Base-by-base conservation (phyloP, 1,139 yeast species). In the Debaryomyces subglobosus region DNA sequence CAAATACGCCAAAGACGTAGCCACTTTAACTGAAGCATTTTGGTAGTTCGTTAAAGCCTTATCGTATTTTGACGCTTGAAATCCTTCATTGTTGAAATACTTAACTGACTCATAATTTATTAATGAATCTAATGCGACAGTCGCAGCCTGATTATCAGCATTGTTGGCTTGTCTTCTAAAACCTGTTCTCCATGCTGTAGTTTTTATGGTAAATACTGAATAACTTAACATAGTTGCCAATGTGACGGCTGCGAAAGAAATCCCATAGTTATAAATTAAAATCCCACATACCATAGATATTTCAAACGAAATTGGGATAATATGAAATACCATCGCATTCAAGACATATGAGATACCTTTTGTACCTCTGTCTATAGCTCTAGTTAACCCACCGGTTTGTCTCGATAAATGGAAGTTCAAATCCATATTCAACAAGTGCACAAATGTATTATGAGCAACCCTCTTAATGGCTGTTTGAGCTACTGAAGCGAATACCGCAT, bases 351-450 rank as follows among this genome's bases (percentile, higher is more conserved):
- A 86, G 46, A 94, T 94, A 69, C 99, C 99, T 59, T 94, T 94
- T 1, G 98, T 94, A 64, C 99, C 99, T 58, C 99, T 77, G 62
- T 94, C 99, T 60, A 94, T 94, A 1, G 99, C 98, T 53, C 99
- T 76, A 0, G 97, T 94, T 41, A 94, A 71, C 0, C 97, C 98
- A 56, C 99, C 99, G 0, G 99, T 95, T 65, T 95, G 98, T 58
- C 92, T 78, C 7, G 95, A 79, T 45, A 94, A 70, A 67, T 94
- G 99, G 78, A 94, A 94, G 16, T 91, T 89, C 45, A 92, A 72
- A 68, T 94, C 99, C 69, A 94, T 78, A 57, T 84, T 84, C 64
- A 94, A 77, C 49, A 94, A 72, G 66, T 92, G 98, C 43, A 74
- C 77, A 65, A 94, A 94, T 0, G 97, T 92, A 61, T 88, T 89